Evolutionary conservation across 2,329 filamentous ascomycete genomes (phyloP).

Genomic region (Orbilia oligospora): DNA sequence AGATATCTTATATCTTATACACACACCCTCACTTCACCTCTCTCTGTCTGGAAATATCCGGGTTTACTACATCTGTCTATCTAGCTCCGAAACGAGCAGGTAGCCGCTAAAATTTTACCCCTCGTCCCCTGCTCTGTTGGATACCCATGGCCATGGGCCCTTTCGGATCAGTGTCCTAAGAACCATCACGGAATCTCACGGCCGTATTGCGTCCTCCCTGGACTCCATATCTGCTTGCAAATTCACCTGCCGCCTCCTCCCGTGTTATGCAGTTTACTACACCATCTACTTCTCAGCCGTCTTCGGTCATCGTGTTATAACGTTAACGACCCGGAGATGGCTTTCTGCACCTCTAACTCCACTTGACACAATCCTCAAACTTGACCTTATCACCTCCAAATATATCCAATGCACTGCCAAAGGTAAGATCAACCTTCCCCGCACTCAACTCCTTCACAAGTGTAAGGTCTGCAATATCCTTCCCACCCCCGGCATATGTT

Average conservation of each 20-base stretch:
- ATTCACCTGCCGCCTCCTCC: slow-evolving; percentile 9
- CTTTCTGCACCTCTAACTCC: slow-evolving; percentile 74
- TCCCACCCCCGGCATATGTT: slow-evolving; percentile 95
- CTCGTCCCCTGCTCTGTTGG: neutral
- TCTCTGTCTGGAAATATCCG: slow-evolving; percentile 16
- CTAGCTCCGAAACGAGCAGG: neutral
- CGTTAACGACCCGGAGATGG: neutral
- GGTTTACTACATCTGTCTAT: neutral
- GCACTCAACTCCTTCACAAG: slow-evolving; percentile 82
- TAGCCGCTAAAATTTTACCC: slow-evolving; percentile 8
- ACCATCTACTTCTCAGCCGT: neutral
- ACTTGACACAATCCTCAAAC: slow-evolving; percentile 88
- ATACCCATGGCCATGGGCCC: neutral
- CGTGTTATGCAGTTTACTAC: neutral
- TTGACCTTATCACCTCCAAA: slow-evolving; percentile 90
- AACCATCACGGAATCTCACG: slow-evolving; percentile 27
- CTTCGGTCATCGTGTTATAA: neutral
- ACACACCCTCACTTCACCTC: neutral
- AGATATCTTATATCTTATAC: slow-evolving; percentile 5
- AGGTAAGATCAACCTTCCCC: slow-evolving; percentile 91
- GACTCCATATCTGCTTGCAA: slow-evolving; percentile 11
- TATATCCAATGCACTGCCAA: slow-evolving; percentile 94
- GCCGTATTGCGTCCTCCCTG: neutral
- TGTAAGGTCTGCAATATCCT: slow-evolving; percentile 84
- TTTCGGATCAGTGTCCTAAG: neutral